Percentiles rank a stretch among this genome's conserved stretches.
phyloP scores from a whole-genome alignment of 208 protist species.

The Leishmania turanica region DNA sequence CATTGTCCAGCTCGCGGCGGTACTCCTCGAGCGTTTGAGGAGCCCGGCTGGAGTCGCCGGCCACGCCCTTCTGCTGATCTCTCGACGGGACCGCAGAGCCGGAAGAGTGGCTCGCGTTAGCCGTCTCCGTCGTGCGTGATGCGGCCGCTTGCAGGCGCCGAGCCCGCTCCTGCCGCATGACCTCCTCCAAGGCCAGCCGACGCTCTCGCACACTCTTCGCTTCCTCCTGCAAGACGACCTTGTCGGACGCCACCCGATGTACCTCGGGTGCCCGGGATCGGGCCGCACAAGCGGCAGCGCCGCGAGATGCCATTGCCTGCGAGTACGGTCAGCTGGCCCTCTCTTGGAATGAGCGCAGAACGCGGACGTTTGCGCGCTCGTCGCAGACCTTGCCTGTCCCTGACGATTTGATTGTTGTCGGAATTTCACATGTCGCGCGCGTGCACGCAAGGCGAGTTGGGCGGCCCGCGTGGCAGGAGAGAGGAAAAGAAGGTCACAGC shows the following conservation, averaged over 20 bases:
- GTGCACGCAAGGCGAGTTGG: not conserved
- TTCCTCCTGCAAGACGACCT: not conserved
- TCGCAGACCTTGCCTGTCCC: not conserved
- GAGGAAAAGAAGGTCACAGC: not conserved
- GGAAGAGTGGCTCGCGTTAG: not conserved
- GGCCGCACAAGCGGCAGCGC: not conserved
- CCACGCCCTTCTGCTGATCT: not conserved
- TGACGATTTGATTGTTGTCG: too few species aligned
- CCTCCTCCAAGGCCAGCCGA: slow-evolving; percentile 20
- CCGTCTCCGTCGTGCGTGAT: not conserved
- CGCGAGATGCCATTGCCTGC: slow-evolving; percentile 13
- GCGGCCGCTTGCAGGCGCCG: slow-evolving; percentile 23
- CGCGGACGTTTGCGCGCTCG: not conserved
- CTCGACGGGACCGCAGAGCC: not conserved
- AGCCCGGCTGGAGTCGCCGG: not conserved
- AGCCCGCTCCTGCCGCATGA: slow-evolving; percentile 31
- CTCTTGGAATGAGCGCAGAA: not conserved
- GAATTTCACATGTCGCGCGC: not conserved
- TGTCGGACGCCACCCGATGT: not conserved
- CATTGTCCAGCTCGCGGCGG: slow-evolving; percentile 27
- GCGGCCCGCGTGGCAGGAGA: too few species aligned
- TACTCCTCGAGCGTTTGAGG: slow-evolving; percentile 25
- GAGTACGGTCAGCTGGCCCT: not conserved
- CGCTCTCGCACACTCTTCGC: slow-evolving; percentile 22
- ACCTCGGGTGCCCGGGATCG: not conserved